Conservation (phyloP, 148 eudicot genomes). For the Rhododendron kiyosumense region DNA sequence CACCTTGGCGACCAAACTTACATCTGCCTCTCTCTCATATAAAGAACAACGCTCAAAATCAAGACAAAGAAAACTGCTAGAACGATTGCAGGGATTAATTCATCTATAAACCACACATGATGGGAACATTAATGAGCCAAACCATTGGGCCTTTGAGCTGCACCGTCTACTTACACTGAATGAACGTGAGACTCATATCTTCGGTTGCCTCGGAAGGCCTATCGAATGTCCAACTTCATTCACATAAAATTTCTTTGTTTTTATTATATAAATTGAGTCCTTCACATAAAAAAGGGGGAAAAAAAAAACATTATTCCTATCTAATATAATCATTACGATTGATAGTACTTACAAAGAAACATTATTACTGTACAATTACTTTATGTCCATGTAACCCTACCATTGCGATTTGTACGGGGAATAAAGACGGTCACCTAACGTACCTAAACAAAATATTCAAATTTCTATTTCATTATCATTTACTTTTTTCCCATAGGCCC, state of each 20-base stretch:
- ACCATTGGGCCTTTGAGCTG: background rate
- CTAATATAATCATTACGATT: background rate
- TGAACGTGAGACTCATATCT: too few species aligned
- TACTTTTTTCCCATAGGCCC: background rate
- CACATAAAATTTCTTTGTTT: too few species aligned
- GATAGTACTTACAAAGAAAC: background rate
- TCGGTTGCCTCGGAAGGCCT: too few species aligned
- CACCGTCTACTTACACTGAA: background rate
- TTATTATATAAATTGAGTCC: background rate
- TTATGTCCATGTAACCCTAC: background rate
- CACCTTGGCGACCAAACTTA: too few species aligned
- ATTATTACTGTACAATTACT: background rate
- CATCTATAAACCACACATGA: too few species aligned
- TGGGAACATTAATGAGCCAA: background rate
- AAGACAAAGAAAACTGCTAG: too few species aligned
- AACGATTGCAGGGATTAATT: too few species aligned
- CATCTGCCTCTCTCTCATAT: too few species aligned
- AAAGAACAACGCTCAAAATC: too few species aligned
- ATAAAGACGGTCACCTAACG: background rate
- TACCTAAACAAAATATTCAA: conserved; percentile 1
- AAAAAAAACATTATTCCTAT: background rate
- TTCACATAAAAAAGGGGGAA: background rate
- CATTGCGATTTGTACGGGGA: background rate
- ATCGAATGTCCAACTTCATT: too few species aligned
- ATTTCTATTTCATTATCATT: background rate